Evolutionary conservation across 2,329 filamentous ascomycete genomes (phyloP), one percentile per base, ranked within the genome.

Genomic region (Arthrocladium fulminans): DNA sequence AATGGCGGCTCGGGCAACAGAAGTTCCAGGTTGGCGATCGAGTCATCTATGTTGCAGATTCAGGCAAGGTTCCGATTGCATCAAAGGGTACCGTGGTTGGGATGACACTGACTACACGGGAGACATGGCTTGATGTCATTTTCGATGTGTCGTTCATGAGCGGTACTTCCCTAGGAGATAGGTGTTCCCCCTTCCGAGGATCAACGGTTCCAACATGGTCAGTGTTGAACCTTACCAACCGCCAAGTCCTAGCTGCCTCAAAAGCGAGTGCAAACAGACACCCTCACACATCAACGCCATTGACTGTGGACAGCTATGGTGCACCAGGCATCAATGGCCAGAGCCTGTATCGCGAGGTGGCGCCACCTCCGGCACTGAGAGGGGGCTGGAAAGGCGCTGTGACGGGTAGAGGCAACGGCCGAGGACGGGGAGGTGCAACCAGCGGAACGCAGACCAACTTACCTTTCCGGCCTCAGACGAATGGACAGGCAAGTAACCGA

Each of bases 81-180:
- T 86, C 86, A 46, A 81, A 84, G 47, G 92, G 94, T 59, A 97
- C 92, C 1, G 87, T 98, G n/a, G 84, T 94, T 49, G 92, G 92
- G 29, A 84, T 96, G 62, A 96, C 88, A 52, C 84, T 87, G 48
- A 96, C 89, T 24, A 77, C 88, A 17, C 85, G 86, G 48, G 84
- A 83, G 22, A 79, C 86, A 40, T 75, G 96, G 50, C 74, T 98
- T 30, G 92, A 98, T 63, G 79, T 97, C 49, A 83, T 98, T 6
- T 98, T 95, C 67, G 94, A 98, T 64, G 79, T 80, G 10, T 85
- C 88, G 0, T 98, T 98, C 67, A 97, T 98, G 89, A 94, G 88
- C 61, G 92, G 92, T 54, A 96, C 89, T 1, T 92, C 86, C 0
- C 76, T 98, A 13, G 86, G 87, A 51, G 88, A 89, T 49, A 83